Evolutionary conservation across 441 rosid species (phyloP).

Genomic region (Macaranga tanarius): DNA sequence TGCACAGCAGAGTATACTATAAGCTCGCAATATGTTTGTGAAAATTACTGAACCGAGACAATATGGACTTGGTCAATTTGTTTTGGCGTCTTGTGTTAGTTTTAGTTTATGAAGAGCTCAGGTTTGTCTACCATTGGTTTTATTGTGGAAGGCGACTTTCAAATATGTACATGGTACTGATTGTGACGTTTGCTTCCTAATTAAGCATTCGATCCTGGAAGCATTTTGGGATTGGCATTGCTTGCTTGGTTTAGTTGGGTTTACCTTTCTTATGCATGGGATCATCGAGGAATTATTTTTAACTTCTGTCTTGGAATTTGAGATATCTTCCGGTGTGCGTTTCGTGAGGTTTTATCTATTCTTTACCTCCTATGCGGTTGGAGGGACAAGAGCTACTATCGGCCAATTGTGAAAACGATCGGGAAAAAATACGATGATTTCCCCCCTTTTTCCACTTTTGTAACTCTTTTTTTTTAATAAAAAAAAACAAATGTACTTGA

Average conservation of each 20-base stretch:
- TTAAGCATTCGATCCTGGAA: constrained; percentile 15
- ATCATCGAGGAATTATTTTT: not conserved
- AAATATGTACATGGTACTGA: not conserved
- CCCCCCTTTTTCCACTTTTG: too few relatives aligned
- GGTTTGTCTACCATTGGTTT: constrained; percentile 1
- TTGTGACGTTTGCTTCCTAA: constrained; percentile 25
- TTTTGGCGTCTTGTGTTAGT: not conserved
- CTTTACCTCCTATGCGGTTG: not conserved
- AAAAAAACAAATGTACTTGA: too few relatives aligned
- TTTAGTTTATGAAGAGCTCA: not conserved
- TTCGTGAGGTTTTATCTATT: not conserved
- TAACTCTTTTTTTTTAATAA: too few relatives aligned
- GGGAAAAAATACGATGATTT: too few relatives aligned
- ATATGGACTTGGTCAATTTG: not conserved
- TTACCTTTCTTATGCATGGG: constrained; percentile 10
- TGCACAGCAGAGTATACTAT: too few relatives aligned
- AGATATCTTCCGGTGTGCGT: not conserved
- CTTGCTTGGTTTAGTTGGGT: constrained; percentile 13
- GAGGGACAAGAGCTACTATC: too few relatives aligned
- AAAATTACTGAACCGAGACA: not conserved
- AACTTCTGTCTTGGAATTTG: not conserved
- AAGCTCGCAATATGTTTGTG: constrained; percentile 9
- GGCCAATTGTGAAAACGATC: too few relatives aligned
- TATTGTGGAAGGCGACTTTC: not conserved
- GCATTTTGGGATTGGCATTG: constrained; percentile 17